Conservation (phyloP, 768 basidiomycete genomes). For the Kwoniella sp. region DNA sequence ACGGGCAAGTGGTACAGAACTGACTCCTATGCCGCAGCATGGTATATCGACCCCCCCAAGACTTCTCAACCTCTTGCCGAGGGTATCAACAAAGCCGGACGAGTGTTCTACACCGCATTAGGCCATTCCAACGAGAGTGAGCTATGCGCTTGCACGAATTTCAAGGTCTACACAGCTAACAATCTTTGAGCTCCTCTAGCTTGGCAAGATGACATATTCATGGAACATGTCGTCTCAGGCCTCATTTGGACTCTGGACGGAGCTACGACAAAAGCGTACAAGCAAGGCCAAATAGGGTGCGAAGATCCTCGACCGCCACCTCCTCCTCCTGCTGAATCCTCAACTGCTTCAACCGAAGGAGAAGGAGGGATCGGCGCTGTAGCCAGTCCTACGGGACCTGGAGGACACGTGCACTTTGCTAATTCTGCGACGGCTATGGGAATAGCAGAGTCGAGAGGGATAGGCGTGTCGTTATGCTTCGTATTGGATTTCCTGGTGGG, state of each 20-base stretch:
- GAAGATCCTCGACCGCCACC: constrained; percentile 8
- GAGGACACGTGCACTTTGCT: constrained; percentile 4
- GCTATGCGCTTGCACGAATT: neutral
- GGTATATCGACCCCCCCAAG: constrained; percentile 78
- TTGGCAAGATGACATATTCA: constrained; percentile 66
- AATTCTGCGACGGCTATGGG: neutral
- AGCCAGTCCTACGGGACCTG: neutral
- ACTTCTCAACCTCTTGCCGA: constrained; percentile 60
- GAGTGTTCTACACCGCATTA: constrained; percentile 80
- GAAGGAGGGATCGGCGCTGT: neutral
- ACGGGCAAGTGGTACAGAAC: too few species aligned
- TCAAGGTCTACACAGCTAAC: neutral
- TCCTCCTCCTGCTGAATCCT: neutral
- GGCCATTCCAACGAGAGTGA: constrained; percentile 75
- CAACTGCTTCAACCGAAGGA: neutral
- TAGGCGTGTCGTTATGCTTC: neutral
- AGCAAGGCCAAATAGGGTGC: constrained; percentile 68
- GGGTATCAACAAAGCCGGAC: constrained; percentile 61
- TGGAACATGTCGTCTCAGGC: constrained; percentile 72
- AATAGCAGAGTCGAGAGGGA: neutral
- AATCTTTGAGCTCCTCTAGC: constrained; percentile 10
- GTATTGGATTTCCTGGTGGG: neutral
- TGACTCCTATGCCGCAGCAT: constrained; percentile 61
- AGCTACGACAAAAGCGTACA: constrained; percentile 70
- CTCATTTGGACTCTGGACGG: constrained; percentile 72